Conservation (phyloP, 371 early-diverging fungal genomes). For the Actinomortierella ambigua region DNA sequence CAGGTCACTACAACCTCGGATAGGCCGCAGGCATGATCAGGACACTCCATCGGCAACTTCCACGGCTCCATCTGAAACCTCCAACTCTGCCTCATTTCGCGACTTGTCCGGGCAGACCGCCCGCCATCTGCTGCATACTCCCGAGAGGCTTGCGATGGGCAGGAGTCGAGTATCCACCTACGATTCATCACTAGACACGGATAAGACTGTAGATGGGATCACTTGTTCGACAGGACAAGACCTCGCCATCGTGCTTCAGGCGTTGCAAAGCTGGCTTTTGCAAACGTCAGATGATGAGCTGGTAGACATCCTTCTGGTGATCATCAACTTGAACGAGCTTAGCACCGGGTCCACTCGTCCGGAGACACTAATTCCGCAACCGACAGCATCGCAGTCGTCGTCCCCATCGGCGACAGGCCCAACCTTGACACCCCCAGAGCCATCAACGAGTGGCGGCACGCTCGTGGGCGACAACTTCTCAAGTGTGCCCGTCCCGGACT, state of each 20-base stretch:
- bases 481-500: conserved; percentile 11
- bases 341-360: conserved; percentile 6
- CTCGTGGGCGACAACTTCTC: background rate
- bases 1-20: too few species aligned
- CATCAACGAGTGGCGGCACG: background rate
- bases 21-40: too few species aligned
- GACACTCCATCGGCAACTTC: too few species aligned
- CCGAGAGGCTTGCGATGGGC: conserved; percentile 15
- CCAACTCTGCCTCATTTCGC: too few species aligned
- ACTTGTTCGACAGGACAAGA: conserved; percentile 41
- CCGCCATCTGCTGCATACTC: too few species aligned
- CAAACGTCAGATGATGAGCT: conserved; percentile 15
- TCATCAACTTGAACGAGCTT: conserved; percentile 41
- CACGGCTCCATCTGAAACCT: too few species aligned
- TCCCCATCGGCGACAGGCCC: conserved; percentile 1
- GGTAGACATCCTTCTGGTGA: conserved; percentile 23
- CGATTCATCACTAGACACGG: conserved; percentile 7
- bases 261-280: conserved; percentile 16
- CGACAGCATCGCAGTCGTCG: conserved; percentile 1
- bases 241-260: conserved; percentile 22
- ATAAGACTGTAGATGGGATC: conserved; percentile 33
- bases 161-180: conserved; percentile 25
- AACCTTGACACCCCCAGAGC: background rate
- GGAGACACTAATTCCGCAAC: conserved; percentile 7
- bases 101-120: too few species aligned